These are phyloP conservation scores for Globisporangium lucens DNA, from an alignment of 352 stramenopile genomes.

Conservation along the genomic window DNA sequence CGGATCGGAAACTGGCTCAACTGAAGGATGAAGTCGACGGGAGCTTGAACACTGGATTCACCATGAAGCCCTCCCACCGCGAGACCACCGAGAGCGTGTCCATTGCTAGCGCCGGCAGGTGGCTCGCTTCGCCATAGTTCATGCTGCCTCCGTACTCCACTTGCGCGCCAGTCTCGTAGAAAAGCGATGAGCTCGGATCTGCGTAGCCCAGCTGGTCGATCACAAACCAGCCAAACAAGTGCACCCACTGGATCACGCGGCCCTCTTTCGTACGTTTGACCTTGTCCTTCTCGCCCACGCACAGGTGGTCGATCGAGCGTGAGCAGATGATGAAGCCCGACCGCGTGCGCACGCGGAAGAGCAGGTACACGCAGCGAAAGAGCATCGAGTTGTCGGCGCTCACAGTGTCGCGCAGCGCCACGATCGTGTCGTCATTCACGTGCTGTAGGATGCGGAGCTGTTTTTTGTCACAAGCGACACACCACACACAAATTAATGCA, in stretches of 20 bases:
- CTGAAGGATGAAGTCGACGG: constrained; percentile 21
- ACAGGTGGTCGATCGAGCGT: constrained; percentile 37
- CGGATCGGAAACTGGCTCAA: constrained; percentile 10
- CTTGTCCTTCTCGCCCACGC: constrained; percentile 16
- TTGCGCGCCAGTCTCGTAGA: constrained; percentile 40
- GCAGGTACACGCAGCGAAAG: constrained; percentile 65
- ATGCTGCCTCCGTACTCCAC: constrained; percentile 70
- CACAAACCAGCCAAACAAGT: constrained; percentile 65
- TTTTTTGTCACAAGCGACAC: constrained; percentile 8
- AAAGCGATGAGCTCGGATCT: constrained; percentile 20
- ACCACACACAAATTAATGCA: neutral
- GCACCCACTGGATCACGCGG: constrained; percentile 59
- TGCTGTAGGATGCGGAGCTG: constrained; percentile 59
- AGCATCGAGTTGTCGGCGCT: constrained; percentile 41
- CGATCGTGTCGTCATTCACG: constrained; percentile 69
- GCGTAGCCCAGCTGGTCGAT: constrained; percentile 48
- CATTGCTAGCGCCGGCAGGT: constrained; percentile 52
- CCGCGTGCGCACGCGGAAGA: constrained; percentile 66
- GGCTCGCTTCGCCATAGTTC: constrained; percentile 53
- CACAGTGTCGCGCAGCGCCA: constrained; percentile 51
- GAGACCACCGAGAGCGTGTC: constrained; percentile 62
- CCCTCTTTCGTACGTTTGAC: constrained; percentile 30
- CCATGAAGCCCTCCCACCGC: constrained; percentile 65
- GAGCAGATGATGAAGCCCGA: constrained; percentile 65
- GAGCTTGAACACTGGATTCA: constrained; percentile 52